Base-by-base conservation (phyloP, 2,329 filamentous ascomycete genomes). In the Colletotrichum tropicicola region DNA sequence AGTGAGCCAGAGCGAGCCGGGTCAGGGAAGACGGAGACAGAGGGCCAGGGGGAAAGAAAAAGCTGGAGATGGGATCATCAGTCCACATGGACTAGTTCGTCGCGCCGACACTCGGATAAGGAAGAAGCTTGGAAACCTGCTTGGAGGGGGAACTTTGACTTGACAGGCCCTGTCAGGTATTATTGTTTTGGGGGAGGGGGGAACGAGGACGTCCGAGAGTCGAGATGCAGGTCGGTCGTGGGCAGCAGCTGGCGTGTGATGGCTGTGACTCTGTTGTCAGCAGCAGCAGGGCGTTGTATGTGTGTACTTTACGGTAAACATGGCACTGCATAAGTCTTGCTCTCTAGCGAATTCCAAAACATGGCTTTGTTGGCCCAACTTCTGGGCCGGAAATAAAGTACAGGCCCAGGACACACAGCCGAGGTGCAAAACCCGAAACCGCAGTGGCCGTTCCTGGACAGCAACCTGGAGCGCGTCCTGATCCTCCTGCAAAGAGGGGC, bases 41-140 rank as follows among this genome's bases (percentile, higher is more conserved):
- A n/a, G n/a, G n/a, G n/a, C n/a, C n/a, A n/a, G n/a, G n/a, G n/a
- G n/a, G n/a, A n/a, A n/a, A n/a, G n/a, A n/a, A n/a, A n/a, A n/a
- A n/a, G n/a, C n/a, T 47, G 17, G 53, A 47, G 41, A 45, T 45
- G 32, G 9, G 28, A 57, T 48, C 52, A 55, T 55, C 52, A 55
- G 52, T 45, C 52, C 52, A 55, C 52, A 55, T 25, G 12, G 45
- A 55, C 39, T 55, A 55, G 52, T 44, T 55, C 52, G 39, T 45
- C 13, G 27, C 19, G 54, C 43, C 48, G 55, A 48, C 60, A 59
- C 47, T 53, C 55, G 55, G 48, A 39, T 48, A 47, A 32, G 39
- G 32, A n/a, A 35, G 12, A 35, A 35, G 12, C 32, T 35, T 35
- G 32, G 12, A 35, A 59, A 39, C 30, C 39, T 60, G 41, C 41